phyloP scores from a whole-genome alignment of 2,329 filamentous ascomycete genomes.

The Arthrobotrys conoides region DNA sequence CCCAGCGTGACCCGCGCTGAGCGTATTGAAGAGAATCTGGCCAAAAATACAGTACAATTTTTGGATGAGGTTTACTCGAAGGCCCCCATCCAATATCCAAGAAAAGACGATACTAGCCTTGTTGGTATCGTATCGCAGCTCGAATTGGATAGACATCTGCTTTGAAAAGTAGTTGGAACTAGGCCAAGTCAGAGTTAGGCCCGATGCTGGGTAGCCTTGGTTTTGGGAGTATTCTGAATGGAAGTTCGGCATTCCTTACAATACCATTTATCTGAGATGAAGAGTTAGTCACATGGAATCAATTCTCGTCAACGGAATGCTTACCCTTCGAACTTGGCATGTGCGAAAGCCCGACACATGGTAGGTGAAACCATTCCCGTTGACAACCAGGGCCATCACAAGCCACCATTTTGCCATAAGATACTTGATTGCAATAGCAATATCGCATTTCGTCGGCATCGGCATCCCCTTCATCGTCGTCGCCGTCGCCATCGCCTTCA shows the following conservation, averaged over 20 bases:
- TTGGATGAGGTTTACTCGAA: no score
- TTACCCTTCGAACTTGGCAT: slow-evolving; percentile 82
- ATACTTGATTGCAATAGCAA: slow-evolving; percentile 85
- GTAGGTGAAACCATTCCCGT: slow-evolving; percentile 88
- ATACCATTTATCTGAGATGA: slow-evolving; percentile 80
- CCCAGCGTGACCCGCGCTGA: no score
- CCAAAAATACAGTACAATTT: no score
- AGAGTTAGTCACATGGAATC: slow-evolving; percentile 11
- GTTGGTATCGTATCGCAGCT: background rate
- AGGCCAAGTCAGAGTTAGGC: background rate
- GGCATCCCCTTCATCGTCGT: slow-evolving; percentile 77
- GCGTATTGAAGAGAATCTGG: no score
- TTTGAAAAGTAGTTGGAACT: background rate
- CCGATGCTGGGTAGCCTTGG: slow-evolving; percentile 39
- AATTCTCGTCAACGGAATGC: slow-evolving; percentile 66
- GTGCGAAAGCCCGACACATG: slow-evolving; percentile 83
- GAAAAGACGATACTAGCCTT: background rate
- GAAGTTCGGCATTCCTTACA: slow-evolving; percentile 76
- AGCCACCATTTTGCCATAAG: slow-evolving; percentile 89
- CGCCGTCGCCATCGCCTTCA: slow-evolving; percentile 18
- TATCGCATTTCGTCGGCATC: slow-evolving; percentile 83
- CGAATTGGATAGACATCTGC: background rate
- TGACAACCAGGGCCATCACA: slow-evolving; percentile 87
- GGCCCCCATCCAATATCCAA: no score
- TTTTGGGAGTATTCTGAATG: slow-evolving; percentile 25